phyloP scores from a whole-genome alignment of 108 stramenopile species.

The Fistulifera pelliculosa region DNA sequence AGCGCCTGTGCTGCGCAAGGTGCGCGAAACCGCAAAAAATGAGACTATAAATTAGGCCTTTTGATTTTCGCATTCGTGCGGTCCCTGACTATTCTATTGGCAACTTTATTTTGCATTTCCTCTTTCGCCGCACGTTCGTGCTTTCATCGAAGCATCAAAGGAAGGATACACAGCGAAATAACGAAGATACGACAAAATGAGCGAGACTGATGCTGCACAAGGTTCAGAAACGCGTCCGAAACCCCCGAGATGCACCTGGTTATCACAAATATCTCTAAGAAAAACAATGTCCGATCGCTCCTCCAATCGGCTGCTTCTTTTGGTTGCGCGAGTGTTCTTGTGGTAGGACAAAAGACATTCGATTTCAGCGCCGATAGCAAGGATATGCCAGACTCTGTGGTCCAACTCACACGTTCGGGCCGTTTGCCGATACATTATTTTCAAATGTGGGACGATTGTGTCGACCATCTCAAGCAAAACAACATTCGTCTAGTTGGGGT shows the following conservation, averaged over 20 bases:
- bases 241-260: slow-evolving; percentile 43
- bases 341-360: slow-evolving; percentile 64
- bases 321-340: slow-evolving; percentile 44
- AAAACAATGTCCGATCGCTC: slow-evolving; percentile 48
- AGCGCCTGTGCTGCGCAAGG: too few species aligned
- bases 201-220: too few species aligned
- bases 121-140: too few species aligned
- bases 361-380: slow-evolving; percentile 25
- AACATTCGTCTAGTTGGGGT: slow-evolving; percentile 60
- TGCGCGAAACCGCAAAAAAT: too few species aligned
- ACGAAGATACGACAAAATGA: too few species aligned
- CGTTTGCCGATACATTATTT: slow-evolving; percentile 24
- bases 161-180: too few species aligned
- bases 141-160: too few species aligned
- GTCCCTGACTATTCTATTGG: too few species aligned
- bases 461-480: slow-evolving; percentile 24
- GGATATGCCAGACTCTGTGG: slow-evolving; percentile 15
- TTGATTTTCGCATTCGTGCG: too few species aligned
- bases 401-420: slow-evolving; percentile 5
- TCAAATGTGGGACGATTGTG: slow-evolving; percentile 58
- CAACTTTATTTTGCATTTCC: too few species aligned
- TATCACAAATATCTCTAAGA: slow-evolving; percentile 68
- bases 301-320: slow-evolving; percentile 55
- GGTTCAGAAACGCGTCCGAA: too few species aligned
- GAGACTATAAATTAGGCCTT: too few species aligned